These are phyloP conservation scores for Nicotiana sylvestris DNA, from an alignment of 257 asterid species.

Conservation along the genomic window DNA sequence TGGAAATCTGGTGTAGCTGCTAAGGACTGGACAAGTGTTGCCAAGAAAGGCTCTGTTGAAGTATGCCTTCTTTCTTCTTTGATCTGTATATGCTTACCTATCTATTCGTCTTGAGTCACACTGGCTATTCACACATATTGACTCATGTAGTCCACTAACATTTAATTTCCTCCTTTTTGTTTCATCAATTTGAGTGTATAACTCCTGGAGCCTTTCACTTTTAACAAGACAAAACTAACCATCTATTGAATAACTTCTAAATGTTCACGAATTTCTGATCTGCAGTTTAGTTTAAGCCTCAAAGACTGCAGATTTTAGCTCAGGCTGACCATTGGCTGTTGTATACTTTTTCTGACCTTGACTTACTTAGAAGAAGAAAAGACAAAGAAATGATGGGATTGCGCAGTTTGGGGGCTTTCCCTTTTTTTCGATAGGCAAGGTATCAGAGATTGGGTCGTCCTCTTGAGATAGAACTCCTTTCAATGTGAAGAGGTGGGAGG, in stretches of 20 bases:
- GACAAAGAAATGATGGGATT: background rate
- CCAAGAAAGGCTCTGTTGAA: constrained; percentile 86
- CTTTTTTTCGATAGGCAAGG: background rate
- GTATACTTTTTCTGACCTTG: background rate
- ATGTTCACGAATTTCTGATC: background rate
- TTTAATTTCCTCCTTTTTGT: background rate
- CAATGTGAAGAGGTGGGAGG: background rate
- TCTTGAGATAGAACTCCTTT: background rate
- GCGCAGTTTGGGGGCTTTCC: background rate
- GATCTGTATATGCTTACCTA: background rate
- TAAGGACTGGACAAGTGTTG: constrained; percentile 86
- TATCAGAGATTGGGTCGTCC: background rate
- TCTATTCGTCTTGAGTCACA: background rate
- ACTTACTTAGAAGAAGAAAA: background rate
- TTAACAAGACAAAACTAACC: background rate
- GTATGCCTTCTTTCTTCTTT: constrained; percentile 37
- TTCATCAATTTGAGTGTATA: background rate
- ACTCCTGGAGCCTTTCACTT: background rate
- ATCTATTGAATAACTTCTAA: background rate
- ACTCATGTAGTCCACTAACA: background rate
- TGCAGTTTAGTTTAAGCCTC: background rate
- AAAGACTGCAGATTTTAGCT: background rate
- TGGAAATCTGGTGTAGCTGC: constrained; percentile 96
- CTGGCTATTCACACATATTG: background rate
- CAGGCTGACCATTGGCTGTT: background rate